Evolutionary conservation across 2,329 filamentous ascomycete genomes (phyloP), one percentile per base, ranked within the genome.

Genomic region (Pseudogymnoascus sp.): DNA sequence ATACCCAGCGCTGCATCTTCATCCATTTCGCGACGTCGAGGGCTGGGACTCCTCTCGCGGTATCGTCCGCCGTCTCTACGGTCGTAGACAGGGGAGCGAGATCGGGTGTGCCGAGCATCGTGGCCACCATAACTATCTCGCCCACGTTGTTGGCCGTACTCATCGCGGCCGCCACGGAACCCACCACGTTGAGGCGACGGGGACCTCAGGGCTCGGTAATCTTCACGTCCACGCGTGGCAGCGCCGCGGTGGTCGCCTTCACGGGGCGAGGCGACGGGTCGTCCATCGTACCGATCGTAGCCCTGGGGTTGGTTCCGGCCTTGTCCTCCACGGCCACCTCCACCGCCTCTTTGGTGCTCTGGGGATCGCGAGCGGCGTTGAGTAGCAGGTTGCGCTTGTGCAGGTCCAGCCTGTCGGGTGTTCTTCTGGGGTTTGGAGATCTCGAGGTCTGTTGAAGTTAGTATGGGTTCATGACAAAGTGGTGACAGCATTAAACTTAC

Each of bases 381-480:
- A 14, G 69, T 74, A 13, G 31, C 23, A 10, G 16, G 51, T 19
- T 69, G 75, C 14, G 51, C 36, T 23, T 69, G 66, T 54, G 21
- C 45, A 14, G 45, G 14, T 13, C 45, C 45, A 6, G 69, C 80
- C 61, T 87, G 87, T 62, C 86, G 85, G 60, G 86, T 90, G 71
- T 89, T 91, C 71, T 91, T 92, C 74, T 96, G 92, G 3, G 89
- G 86, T 66, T 93, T 93, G 5, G 93, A 96, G 41, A 96, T 85
- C 74, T 97, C 93, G 19, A 97, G 84, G 73, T 96, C 92, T 95
- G 67, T 4, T 25, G 45, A 34, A 16, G 69, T 79, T 67, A 80
- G 76, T 63, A 63, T 60, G 14, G 34, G 7, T 39, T 28, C 45
- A 43, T 36, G 13, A 16, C 43, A 45, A 8, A 31, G n/a, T 23